Percentiles rank a stretch among this genome's conserved stretches.
phyloP scores from a whole-genome alignment of 805 yeast genomes.

The Candida ipomoeae region DNA sequence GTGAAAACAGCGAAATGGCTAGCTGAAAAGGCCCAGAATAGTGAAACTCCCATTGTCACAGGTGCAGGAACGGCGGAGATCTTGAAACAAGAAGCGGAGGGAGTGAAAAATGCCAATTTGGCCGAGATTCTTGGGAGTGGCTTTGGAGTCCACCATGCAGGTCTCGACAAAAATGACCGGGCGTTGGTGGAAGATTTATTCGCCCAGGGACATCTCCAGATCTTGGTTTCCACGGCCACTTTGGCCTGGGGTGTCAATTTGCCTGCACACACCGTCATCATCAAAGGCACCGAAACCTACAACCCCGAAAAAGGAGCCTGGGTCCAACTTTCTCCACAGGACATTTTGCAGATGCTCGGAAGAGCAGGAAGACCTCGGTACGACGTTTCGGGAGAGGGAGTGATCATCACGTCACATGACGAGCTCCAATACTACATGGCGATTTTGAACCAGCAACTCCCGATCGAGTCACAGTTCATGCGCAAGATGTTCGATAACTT shows the following conservation, averaged over 20 bases:
- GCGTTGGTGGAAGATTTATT: slow-evolving; percentile 77
- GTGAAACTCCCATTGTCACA: slow-evolving; percentile 26
- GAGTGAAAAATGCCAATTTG: slow-evolving; percentile 49
- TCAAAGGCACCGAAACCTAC: slow-evolving; percentile 90
- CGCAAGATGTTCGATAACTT: slow-evolving; percentile 64
- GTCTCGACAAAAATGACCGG: slow-evolving; percentile 69
- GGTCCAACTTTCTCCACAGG: slow-evolving; percentile 92
- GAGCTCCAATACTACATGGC: slow-evolving; percentile 88
- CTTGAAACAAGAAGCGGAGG: slow-evolving; percentile 57
- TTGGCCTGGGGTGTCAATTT: slow-evolving; percentile 85
- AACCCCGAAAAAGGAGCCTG: slow-evolving; percentile 87
- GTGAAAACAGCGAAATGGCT: slow-evolving; percentile 75
- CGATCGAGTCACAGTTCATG: slow-evolving; percentile 86
- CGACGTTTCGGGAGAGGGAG: slow-evolving; percentile 90
- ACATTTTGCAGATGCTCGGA: slow-evolving; percentile 94
- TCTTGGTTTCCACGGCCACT: slow-evolving; percentile 77
- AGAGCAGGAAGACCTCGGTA: slow-evolving; percentile 97
- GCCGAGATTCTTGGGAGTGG: slow-evolving; percentile 64
- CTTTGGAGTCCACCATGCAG: slow-evolving; percentile 91
- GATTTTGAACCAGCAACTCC: slow-evolving; percentile 83
- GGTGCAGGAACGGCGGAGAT: slow-evolving; percentile 61
- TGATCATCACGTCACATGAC: slow-evolving; percentile 81
- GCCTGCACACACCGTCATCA: slow-evolving; percentile 77
- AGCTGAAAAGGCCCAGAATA: slow-evolving; percentile 55
- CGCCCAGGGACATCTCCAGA: slow-evolving; percentile 82